phyloP scores from a whole-genome alignment of 345 rosid species.

The Psidium friedrichsthalianum region DNA sequence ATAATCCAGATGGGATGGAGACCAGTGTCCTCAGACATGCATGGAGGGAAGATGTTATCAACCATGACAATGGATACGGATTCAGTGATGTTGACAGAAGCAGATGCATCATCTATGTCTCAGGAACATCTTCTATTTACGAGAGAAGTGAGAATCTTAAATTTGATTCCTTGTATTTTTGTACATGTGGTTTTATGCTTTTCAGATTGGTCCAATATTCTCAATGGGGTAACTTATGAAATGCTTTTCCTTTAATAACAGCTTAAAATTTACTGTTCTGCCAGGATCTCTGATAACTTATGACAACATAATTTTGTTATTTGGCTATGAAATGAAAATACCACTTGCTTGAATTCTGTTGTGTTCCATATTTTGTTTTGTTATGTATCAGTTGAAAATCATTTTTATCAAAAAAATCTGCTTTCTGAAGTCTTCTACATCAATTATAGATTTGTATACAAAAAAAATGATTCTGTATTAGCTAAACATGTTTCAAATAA shows the following conservation, averaged over 20 bases:
- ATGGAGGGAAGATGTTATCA: constrained; percentile 60
- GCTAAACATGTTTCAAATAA: too few species aligned
- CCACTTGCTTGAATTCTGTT: background rate
- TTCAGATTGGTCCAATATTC: background rate
- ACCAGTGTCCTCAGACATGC: constrained; percentile 29
- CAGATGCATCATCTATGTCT: constrained; percentile 18
- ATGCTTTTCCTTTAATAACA: background rate
- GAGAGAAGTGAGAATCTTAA: constrained; percentile 49
- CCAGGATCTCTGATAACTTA: background rate
- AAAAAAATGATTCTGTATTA: too few species aligned
- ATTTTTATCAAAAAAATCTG: background rate
- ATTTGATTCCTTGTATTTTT: background rate
- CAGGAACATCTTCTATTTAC: constrained; percentile 39
- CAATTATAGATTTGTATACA: too few species aligned
- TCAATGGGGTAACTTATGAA: background rate
- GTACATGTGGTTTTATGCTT: background rate
- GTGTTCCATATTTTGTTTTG: background rate
- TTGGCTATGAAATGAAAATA: background rate
- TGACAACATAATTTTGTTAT: background rate
- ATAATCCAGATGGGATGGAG: constrained; percentile 68
- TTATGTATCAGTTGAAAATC: background rate
- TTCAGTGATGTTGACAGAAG: constrained; percentile 27
- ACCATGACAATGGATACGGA: constrained; percentile 73
- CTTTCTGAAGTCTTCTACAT: background rate
- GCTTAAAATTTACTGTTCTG: background rate